A percentile compares a stretch with the other conserved stretches of the same genome.
Conservation (phyloP, 2,329 filamentous ascomycete species). For the Rhytidhysteron rufulum region DNA sequence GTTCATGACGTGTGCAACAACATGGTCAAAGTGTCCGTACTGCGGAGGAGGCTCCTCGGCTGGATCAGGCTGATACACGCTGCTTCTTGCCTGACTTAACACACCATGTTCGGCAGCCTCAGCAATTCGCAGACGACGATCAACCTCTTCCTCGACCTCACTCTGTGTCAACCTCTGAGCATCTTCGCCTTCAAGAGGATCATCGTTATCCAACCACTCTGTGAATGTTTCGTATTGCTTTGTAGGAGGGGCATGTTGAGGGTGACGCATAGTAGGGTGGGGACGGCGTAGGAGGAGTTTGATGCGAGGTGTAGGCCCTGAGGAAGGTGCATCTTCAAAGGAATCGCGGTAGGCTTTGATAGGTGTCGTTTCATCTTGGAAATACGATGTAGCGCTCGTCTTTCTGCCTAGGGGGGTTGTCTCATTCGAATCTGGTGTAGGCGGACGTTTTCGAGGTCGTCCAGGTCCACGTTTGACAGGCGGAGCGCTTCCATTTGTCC, state of each 20-base stretch:
- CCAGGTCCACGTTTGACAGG: slow-evolving; percentile 17
- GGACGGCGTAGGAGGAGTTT: slow-evolving; percentile 52
- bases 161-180: slow-evolving; percentile 29
- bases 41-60: slow-evolving; percentile 71
- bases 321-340: slow-evolving; percentile 10
- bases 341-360: slow-evolving; percentile 11
- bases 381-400: neutral
- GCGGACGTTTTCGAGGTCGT: slow-evolving; percentile 18
- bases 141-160: slow-evolving; percentile 57
- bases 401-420: too few species aligned
- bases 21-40: slow-evolving; percentile 84
- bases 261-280: slow-evolving; percentile 48
- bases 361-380: neutral
- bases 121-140: slow-evolving; percentile 65
- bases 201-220: slow-evolving; percentile 61
- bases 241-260: slow-evolving; percentile 45
- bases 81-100: slow-evolving; percentile 67
- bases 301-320: slow-evolving; percentile 28
- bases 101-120: slow-evolving; percentile 72
- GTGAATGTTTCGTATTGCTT: slow-evolving; percentile 51
- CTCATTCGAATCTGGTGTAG: slow-evolving; percentile 12
- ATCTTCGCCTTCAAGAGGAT: slow-evolving; percentile 43
- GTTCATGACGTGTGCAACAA: slow-evolving; percentile 72
- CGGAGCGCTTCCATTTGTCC: slow-evolving; percentile 15
- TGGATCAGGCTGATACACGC: slow-evolving; percentile 68